These are phyloP conservation scores for Colletotrichum sansevieriae DNA, from an alignment of 2,329 filamentous ascomycete species.

Conservation along the genomic window DNA sequence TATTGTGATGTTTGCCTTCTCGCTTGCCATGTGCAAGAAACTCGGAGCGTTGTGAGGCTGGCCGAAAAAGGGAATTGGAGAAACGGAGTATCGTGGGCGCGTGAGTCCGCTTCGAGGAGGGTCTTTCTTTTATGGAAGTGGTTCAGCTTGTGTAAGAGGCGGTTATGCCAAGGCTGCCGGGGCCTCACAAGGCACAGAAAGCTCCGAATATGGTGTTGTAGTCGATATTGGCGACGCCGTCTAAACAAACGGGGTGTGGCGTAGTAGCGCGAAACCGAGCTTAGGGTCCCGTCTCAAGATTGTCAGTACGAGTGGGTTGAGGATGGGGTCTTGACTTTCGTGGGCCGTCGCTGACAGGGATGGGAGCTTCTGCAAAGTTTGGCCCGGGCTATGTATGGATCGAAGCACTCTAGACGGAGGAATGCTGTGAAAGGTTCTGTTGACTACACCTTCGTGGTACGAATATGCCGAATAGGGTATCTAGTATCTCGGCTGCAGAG, in stretches of 20 bases:
- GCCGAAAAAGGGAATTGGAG: constrained; percentile 6
- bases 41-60: neutral
- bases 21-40: neutral
- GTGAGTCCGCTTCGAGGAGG: constrained; percentile 13
- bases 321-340: neutral
- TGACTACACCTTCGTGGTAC: neutral
- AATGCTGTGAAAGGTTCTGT: constrained; percentile 11
- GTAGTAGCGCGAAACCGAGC: constrained; percentile 22
- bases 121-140: constrained; percentile 30
- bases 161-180: constrained; percentile 36
- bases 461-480: constrained; percentile 1
- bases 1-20: neutral
- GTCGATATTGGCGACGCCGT: constrained; percentile 9
- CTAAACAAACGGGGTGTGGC: constrained; percentile 29
- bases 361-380: constrained; percentile 13
- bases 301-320: neutral
- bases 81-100: constrained; percentile 5
- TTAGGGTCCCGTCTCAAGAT: neutral
- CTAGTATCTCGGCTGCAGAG: constrained; percentile 27
- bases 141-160: constrained; percentile 27
- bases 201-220: constrained; percentile 32
- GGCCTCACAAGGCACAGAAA: constrained; percentile 36
- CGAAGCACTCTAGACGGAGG: neutral
- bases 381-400: constrained; percentile 7
- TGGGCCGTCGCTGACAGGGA: constrained; percentile 23